Evolutionary conservation across 2,329 filamentous ascomycete species (phyloP), one percentile per base, ranked within the genome.

Genomic region (Colletotrichum lupini): DNA sequence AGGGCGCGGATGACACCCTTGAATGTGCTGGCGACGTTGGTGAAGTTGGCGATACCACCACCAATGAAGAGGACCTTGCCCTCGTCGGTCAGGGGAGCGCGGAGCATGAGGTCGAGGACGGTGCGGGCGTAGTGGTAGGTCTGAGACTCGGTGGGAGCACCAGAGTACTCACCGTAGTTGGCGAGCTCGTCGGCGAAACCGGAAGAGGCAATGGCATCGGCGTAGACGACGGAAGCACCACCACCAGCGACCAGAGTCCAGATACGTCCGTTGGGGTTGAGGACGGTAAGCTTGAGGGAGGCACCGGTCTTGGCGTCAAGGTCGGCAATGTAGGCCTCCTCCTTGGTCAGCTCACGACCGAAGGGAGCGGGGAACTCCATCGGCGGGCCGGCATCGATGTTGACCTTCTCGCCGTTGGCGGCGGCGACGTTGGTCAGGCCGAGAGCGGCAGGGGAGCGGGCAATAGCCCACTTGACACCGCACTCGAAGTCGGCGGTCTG

Each of bases 1-100:
- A 99, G 91, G 74, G 97, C 97, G 79, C 95, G 93, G 84, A 99
- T 99, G 85, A 99, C 96, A 88, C 97, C 97, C 92, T 99, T 99
- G 93, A 99, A 99, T 76, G 97, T 99, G 80, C 94, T 97, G 74
- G 97, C 97, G 68, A 99, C 97, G 87, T 98, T 99, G 90, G 97
- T 99, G 89, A 99, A 99, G 93, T 99, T 99, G 90, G 97, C 97
- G 90, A 99, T 99, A 91, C 97, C 97, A 88, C 97, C 97, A 85
- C 97, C 97, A 78, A 99, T 98, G 91, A 99, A 99, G 77, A 99
- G 93, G 67, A 99, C 95, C 91, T 98, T 99, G 89, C 97, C 97
- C 81, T 98, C 93, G 75, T 94, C 90, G 85, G 91, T 89, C 82
- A 91, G 85, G 72, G 97, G 96, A 68, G 96, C 93, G 78, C 97